A percentile compares a stretch with the other conserved stretches of the same genome.
Conservation (phyloP, 805 yeast genomes). For the Yamadazyma scolyti region DNA sequence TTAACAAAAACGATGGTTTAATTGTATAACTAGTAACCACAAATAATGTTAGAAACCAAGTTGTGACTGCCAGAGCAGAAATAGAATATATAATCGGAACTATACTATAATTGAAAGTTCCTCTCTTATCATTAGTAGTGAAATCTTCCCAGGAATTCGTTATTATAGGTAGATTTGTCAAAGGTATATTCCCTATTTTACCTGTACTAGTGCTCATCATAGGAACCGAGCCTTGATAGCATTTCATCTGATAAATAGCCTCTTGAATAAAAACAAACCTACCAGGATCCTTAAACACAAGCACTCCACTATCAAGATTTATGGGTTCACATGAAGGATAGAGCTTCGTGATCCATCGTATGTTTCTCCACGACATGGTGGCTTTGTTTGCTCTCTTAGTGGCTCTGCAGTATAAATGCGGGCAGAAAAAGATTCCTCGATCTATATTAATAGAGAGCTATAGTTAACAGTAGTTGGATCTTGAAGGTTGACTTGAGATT, state of each 20-base stretch:
- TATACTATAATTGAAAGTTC: conserved; percentile 51
- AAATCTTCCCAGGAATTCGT: conserved; percentile 47
- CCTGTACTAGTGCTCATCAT: conserved; percentile 38
- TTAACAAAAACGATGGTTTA: conserved; percentile 52
- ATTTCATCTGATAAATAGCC: conserved; percentile 27
- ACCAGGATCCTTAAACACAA: conserved; percentile 22
- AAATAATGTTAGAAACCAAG: conserved; percentile 59
- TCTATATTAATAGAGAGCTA: too few species aligned
- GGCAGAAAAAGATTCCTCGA: too few species aligned
- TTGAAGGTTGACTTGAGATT: too few species aligned
- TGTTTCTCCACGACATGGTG: conserved; percentile 34
- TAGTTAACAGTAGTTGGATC: too few species aligned
- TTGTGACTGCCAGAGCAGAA: conserved; percentile 61
- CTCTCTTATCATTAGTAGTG: conserved; percentile 27
- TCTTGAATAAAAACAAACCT: conserved; percentile 19
- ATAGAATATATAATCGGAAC: conserved; percentile 62
- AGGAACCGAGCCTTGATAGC: conserved; percentile 30
- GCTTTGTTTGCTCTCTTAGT: neutral
- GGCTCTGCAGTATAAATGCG: too few species aligned
- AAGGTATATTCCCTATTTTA: conserved; percentile 20
- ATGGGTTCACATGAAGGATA: conserved; percentile 31
- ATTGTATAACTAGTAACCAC: conserved; percentile 64
- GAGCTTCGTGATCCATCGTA: conserved; percentile 14
- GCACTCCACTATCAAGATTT: conserved; percentile 28
- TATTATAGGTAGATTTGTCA: conserved; percentile 40